Evolutionary conservation across 2,329 filamentous ascomycete species (phyloP).

Genomic region (Xylariales sp.): DNA sequence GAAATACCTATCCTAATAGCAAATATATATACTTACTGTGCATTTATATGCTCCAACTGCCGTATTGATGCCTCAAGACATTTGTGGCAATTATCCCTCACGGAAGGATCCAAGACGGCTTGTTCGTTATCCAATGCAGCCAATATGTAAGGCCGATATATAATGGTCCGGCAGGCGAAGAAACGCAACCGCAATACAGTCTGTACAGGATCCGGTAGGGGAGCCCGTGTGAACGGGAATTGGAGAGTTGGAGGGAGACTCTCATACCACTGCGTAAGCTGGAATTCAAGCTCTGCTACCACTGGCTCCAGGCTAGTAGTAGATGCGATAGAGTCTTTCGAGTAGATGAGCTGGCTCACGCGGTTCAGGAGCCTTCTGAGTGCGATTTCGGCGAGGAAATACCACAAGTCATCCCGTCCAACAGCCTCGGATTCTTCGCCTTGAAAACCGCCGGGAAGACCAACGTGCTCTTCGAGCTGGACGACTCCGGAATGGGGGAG

Average conservation of each 20-base stretch:
- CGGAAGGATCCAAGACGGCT: conserved; percentile 64
- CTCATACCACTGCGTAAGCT: conserved; percentile 82
- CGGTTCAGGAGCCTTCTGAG: conserved; percentile 72
- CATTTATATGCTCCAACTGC: conserved; percentile 73
- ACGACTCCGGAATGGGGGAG: conserved; percentile 80
- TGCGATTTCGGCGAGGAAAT: conserved; percentile 80
- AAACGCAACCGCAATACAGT: conserved; percentile 76
- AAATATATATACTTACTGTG: conserved; percentile 65
- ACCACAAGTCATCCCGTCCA: conserved; percentile 77
- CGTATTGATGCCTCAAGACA: conserved; percentile 76
- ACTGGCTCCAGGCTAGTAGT: conserved; percentile 72
- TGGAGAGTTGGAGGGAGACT: conserved; percentile 69
- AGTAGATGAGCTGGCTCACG: conserved; percentile 76
- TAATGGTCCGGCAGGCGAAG: conserved; percentile 82
- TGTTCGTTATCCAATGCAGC: conserved; percentile 76
- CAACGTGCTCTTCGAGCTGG: conserved; percentile 76
- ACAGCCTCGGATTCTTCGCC: conserved; percentile 60
- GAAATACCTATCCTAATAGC: too few species aligned
- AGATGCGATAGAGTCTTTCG: conserved; percentile 66
- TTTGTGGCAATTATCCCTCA: conserved; percentile 74
- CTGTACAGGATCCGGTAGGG: conserved; percentile 69
- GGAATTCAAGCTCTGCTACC: conserved; percentile 75
- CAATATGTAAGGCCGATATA: conserved; percentile 78
- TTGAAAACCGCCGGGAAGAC: conserved; percentile 73
- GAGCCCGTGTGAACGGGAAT: conserved; percentile 67